Evolutionary conservation across 177 flowering plant genomes (phyloP), one percentile per base, ranked within the genome.

Genomic region (Vitis hybrid): DNA sequence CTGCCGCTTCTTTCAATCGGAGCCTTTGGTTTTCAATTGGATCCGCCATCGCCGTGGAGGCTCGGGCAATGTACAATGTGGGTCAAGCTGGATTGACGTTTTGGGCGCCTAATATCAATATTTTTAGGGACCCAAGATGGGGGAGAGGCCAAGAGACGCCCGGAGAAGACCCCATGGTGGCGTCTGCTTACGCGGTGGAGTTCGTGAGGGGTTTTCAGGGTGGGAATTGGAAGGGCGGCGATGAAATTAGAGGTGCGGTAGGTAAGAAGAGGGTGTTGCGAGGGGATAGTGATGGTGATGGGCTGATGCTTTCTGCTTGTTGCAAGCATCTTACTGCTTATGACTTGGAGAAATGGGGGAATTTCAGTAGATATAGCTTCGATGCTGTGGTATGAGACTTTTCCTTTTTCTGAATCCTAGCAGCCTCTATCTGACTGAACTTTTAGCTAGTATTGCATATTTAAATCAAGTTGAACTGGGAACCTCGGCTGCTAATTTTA

Each of bases 121-220:
- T 96, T n/a, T 96, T 92, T 68, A 87, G 99, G 74, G 99, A 96
- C 75, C 99, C 99, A 58, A 90, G 99, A 76, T 96, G 99, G 99
- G 99, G 98, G 21, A 84, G 99, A 60, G 99, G 99, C 60, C 97
- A 94, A 69, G 99, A 96, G 79, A 96, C 97, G 2, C 97, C 98
- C 0, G 99, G 99, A 3, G 99, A 96, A 74, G 99, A 96, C 75
- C 99, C 99, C 0, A 62, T 84, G 82, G 86, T 90, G 18, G 83
- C 81, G 9, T 82, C 97, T 10, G 88, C 83, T 62, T 96, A 74
- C 72, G 89, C 90, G 1, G 66, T 88, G 45, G 92, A 92, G 80
- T 93, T 79, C 76, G 97, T 96, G 50, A 87, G 64, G 78, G 98
- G 94, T 10, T 88, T 96, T 68, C 97, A 96, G 78, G 90, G 89